Base-by-base conservation (phyloP, 495 filamentous ascomycete species). In the Xylaria palmicola region DNA sequence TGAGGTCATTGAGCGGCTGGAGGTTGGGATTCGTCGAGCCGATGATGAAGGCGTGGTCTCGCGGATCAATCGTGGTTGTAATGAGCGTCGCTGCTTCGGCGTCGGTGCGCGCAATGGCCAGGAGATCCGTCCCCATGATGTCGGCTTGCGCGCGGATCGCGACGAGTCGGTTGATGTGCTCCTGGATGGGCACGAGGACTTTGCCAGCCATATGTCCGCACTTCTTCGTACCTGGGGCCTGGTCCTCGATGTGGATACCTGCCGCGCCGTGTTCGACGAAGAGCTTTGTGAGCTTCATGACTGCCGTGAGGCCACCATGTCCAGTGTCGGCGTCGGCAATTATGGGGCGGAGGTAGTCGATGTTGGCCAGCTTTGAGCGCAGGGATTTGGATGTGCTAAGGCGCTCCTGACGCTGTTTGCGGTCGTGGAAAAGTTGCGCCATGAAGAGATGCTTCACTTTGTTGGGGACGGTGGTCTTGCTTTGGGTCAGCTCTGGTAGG, bases 181-280 rank as follows among this genome's bases (percentile, higher is more conserved):
- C 94, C 78, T 85, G 89, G 74, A 98, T 96, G 37, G 94, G 94
- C 51, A 98, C 94, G 48, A 98, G 83, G 30, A 98, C 94, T 81
- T 98, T 98, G 66, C 94, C 94, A 63, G 94, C 94, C 94, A 98
- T 98, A 77, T 98, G 94, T 57, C 94, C 94, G 71, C 94, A 98
- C 81, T 98, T 98, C 86, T 98, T 98, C 37, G 94, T 98, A 40
- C 94, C 94, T 1, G 94, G 93, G 9, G 94, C 94, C 77, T 98
- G 94, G 72, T 98, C 94, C 77, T 98, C 94, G 64, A 98, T 97
- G 75, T 98, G 94, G 68, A 98, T 97, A 67, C 94, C 94, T 41
- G 94, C 94, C 34, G 94, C 94, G 70, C 94, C 94, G 68, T 93
- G 92, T 82, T 98, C 94, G 62, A 98, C 78, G 79, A 98, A 98